Conservation (phyloP, 2,329 filamentous ascomycete genomes). For the Diaporthe eres region DNA sequence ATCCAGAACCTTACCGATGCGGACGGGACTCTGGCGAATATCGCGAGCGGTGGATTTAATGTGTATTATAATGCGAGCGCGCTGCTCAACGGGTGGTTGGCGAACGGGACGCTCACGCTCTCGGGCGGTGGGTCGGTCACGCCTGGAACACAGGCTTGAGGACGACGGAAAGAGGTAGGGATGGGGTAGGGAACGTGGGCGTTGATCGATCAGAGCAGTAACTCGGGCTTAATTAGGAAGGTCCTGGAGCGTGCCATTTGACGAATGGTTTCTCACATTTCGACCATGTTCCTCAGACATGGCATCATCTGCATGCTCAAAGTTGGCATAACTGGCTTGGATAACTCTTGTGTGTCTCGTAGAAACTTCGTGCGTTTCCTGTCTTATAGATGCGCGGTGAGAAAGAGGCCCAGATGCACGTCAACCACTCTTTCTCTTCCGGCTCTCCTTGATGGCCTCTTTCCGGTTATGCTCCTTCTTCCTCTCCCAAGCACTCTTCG, state of each 20-base stretch:
- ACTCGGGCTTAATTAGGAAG: not conserved
- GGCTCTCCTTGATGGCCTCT: constrained; percentile 74
- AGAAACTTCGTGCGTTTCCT: not conserved
- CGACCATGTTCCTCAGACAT: not conserved
- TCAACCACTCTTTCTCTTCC: constrained; percentile 61
- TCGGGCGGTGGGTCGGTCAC: constrained; percentile 15
- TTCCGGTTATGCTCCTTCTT: constrained; percentile 76
- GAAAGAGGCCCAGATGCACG: not conserved
- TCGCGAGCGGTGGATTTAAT: constrained; percentile 40
- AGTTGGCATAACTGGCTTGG: not conserved
- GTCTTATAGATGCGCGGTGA: not conserved
- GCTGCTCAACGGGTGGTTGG: constrained; percentile 35
- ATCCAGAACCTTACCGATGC: constrained; percentile 42
- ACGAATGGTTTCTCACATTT: not conserved
- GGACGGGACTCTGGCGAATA: constrained; percentile 39
- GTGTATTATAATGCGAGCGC: constrained; percentile 42
- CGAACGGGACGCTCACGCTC: constrained; percentile 29
- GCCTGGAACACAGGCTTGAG: constrained; percentile 2
- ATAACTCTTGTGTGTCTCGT: not conserved
- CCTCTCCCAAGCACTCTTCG: constrained; percentile 83
- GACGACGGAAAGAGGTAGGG: no score
- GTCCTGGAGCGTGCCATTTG: no score
- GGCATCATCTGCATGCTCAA: not conserved
- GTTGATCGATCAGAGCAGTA: not conserved
- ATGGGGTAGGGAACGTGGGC: no score